Base-by-base conservation (phyloP, 177 flowering plant species). In the Tripterygium wilfordii region DNA sequence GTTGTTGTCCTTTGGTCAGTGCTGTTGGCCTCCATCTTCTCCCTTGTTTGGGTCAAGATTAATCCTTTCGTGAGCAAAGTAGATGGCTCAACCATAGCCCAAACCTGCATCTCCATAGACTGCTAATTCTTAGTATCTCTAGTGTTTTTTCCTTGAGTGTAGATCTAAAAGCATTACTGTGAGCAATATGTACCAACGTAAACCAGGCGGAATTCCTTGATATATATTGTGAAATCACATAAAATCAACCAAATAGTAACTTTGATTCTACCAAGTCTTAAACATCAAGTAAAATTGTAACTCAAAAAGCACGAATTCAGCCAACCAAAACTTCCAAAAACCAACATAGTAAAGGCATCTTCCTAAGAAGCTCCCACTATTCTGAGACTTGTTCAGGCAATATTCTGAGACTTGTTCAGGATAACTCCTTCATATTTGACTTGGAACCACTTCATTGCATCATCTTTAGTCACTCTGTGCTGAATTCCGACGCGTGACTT, bases 1-100 rank as follows among this genome's bases (percentile, higher is more conserved):
- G 74, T 85, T 62, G 96, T 88, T 39, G 68, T 88, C 20, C 57
- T 82, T 19, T 88, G 90, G 94, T 85, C 96, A 1, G 86, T 88
- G 53, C 69, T 88, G 19, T 58, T 85, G 76, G 96, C 96, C 1
- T 85, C 94, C 8, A 82, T 88, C 9, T 88, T 88, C 70, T 85
- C 96, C 1, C 90, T 88, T 29, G 57, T 85, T 30, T 88, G 96
- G 94, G 94, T 82, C 37, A 80, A 77, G 72, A 72, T 88, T 8
- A 74, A 88, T 58, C 96, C 94, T 2, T 85, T 88, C 51, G 80
- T 80, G 36, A 67, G 60, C 58, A 67, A 57, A 10, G 43, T 29
- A 0, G 75, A 70, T 25, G 44, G 52, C 38, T 16, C 74, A 1
- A 42, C 59, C 29, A 29, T 71, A 15, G 41, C 70, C n/a, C 75